These are phyloP conservation scores for Micromonas pusilla DNA, from an alignment of 139 green algal genomes.

Conservation along the genomic window DNA sequence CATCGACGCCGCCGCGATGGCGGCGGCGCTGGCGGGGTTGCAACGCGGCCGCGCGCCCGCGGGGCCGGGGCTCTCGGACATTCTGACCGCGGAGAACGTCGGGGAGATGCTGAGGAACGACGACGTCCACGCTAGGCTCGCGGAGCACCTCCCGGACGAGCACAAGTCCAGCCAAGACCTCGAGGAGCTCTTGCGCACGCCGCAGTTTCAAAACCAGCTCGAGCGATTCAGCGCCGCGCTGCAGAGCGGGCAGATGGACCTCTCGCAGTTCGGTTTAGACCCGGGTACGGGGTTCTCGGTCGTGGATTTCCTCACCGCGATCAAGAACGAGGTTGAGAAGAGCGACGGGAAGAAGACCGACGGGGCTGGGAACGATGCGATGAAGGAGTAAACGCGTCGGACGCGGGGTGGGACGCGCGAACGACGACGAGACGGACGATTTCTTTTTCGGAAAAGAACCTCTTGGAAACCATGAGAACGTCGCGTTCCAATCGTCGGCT, in stretches of 20 bases:
- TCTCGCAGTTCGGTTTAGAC: constrained; percentile 52
- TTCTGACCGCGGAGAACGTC: constrained; percentile 8
- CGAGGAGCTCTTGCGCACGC: constrained; percentile 17
- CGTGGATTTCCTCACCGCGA: constrained; percentile 22
- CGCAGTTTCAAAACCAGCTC: constrained; percentile 23
- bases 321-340: constrained; percentile 6
- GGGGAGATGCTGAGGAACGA: not conserved
- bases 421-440: not conserved
- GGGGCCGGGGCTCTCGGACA: not conserved
- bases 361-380: constrained; percentile 2
- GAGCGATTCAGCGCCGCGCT: constrained; percentile 40
- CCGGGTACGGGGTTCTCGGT: constrained; percentile 1
- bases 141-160: constrained; percentile 22
- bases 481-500: too few relatives aligned
- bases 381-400: not conserved
- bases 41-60: too few relatives aligned
- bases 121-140: not conserved
- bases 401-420: not conserved
- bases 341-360: constrained; percentile 2
- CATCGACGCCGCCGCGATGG: constrained; percentile 1
- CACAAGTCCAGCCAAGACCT: constrained; percentile 8
- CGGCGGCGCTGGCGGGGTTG: not conserved
- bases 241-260: constrained; percentile 57
- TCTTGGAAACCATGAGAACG: too few relatives aligned
- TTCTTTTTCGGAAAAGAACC: too few relatives aligned